These are phyloP conservation scores for Chytridium lagenaria DNA, from an alignment of 371 early-diverging fungal species.

Conservation along the genomic window DNA sequence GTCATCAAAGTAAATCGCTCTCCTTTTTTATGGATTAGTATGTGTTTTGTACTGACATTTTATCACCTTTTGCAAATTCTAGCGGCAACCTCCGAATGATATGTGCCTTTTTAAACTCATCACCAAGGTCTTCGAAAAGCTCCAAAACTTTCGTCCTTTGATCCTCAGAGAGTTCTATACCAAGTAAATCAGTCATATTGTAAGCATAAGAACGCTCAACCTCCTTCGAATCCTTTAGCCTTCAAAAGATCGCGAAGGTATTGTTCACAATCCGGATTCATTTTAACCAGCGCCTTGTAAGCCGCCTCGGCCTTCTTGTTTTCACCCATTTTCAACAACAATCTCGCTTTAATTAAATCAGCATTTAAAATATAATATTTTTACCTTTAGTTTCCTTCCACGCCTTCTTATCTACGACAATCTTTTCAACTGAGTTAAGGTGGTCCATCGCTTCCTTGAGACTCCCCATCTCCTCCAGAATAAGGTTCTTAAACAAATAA, in stretches of 20 bases:
- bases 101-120: constrained; percentile 82
- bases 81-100: constrained; percentile 78
- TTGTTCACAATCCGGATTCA: constrained; percentile 79
- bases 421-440: constrained; percentile 69
- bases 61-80: constrained; percentile 71
- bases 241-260: constrained; percentile 74
- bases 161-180: constrained; percentile 43
- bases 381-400: constrained; percentile 67
- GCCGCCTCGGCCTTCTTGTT: constrained; percentile 72
- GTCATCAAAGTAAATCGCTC: constrained; percentile 66
- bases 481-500: constrained; percentile 73
- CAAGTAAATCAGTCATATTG: neutral
- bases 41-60: neutral
- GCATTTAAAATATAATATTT: neutral
- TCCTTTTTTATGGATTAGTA: constrained; percentile 22
- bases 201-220: constrained; percentile 17
- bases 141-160: constrained; percentile 48
- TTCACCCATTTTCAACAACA: constrained; percentile 69
- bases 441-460: constrained; percentile 75
- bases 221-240: constrained; percentile 53
- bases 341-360: constrained; percentile 62
- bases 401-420: constrained; percentile 74
- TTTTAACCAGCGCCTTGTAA: constrained; percentile 75
- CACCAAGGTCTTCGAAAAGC: constrained; percentile 66
- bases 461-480: constrained; percentile 84